Percentiles rank a stretch among this genome's conserved stretches.
Conservation (phyloP, 805 yeast species). For the Debaryomyces prosopidis region DNA sequence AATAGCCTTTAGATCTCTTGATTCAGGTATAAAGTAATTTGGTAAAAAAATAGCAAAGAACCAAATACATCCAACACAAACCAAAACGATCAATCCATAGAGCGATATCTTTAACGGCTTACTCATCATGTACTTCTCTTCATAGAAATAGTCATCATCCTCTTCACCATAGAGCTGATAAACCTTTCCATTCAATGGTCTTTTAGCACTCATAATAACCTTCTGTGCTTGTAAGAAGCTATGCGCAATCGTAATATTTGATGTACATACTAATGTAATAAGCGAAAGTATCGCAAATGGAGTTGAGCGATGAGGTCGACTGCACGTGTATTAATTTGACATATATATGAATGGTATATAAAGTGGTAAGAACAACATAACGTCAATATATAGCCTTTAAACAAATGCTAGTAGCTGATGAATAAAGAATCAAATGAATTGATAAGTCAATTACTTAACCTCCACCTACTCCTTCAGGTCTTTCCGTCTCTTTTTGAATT, state of each 20-base stretch:
- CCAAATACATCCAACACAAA: conserved; percentile 21
- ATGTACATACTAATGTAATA: too few species aligned
- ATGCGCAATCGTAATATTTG: too few species aligned
- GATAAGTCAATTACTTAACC: conserved; percentile 24
- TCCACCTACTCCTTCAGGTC: conserved; percentile 48
- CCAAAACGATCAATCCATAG: conserved; percentile 1
- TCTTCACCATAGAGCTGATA: conserved; percentile 10
- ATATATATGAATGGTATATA: too few species aligned
- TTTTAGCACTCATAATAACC: conserved; percentile 17
- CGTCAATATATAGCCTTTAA: too few species aligned
- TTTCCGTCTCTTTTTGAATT: conserved; percentile 58
- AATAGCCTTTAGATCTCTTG: conserved; percentile 25
- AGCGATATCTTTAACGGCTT: conserved; percentile 14
- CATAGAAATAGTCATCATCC: conserved; percentile 12
- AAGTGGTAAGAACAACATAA: too few species aligned
- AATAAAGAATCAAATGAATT: too few species aligned
- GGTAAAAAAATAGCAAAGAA: conserved; percentile 36
- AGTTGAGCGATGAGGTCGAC: too few species aligned
- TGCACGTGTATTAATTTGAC: too few species aligned
- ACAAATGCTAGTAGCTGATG: too few species aligned
- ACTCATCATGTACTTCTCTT: conserved; percentile 12
- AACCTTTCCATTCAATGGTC: conserved; percentile 9
- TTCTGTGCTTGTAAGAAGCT: neutral
- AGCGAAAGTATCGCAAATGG: too few species aligned
- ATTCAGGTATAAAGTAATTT: conserved; percentile 32